Evolutionary conservation across 1,139 yeast species (phyloP).

Genomic region (Suhomyces terraborum): DNA sequence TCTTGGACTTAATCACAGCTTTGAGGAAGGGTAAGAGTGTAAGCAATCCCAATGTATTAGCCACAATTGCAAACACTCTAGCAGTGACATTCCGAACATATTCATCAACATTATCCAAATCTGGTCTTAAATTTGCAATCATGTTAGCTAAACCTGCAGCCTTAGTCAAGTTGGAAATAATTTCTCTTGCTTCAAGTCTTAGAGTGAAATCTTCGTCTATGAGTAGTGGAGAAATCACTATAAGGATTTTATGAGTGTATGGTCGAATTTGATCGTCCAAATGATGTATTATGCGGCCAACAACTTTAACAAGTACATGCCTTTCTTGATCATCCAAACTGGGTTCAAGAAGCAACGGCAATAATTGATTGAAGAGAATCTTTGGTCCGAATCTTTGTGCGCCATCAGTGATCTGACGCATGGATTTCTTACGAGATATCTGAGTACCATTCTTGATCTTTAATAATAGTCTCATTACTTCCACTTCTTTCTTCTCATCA

Average conservation of each 20-base stretch:
- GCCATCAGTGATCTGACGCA: conserved; percentile 66
- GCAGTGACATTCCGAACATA: conserved; percentile 78
- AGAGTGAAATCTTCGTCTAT: conserved; percentile 78
- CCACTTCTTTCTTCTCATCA: conserved; percentile 61
- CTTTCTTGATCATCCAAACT: conserved; percentile 80
- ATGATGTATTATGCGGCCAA: conserved; percentile 67
- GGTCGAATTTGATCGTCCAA: conserved; percentile 71
- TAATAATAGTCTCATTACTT: conserved; percentile 63
- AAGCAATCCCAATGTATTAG: conserved; percentile 75
- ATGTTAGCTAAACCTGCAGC: conserved; percentile 84
- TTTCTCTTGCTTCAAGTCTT: conserved; percentile 77
- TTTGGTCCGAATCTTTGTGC: conserved; percentile 72
- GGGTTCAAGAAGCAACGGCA: conserved; percentile 76
- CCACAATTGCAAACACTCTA: conserved; percentile 81
- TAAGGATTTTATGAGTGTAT: conserved; percentile 68
- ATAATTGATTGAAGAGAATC: conserved; percentile 62
- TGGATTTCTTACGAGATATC: conserved; percentile 64
- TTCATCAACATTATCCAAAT: conserved; percentile 82
- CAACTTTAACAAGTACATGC: conserved; percentile 74
- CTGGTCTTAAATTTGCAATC: conserved; percentile 77
- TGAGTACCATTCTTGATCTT: conserved; percentile 80
- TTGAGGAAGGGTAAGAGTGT: conserved; percentile 73
- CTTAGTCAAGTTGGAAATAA: conserved; percentile 70
- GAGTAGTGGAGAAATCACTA: conserved; percentile 76
- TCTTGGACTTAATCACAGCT: conserved; percentile 80